Evolutionary conservation across 495 filamentous ascomycete species (phyloP), one percentile per base, ranked within the genome.

Genomic region (Aspergillus olivimuriae): DNA sequence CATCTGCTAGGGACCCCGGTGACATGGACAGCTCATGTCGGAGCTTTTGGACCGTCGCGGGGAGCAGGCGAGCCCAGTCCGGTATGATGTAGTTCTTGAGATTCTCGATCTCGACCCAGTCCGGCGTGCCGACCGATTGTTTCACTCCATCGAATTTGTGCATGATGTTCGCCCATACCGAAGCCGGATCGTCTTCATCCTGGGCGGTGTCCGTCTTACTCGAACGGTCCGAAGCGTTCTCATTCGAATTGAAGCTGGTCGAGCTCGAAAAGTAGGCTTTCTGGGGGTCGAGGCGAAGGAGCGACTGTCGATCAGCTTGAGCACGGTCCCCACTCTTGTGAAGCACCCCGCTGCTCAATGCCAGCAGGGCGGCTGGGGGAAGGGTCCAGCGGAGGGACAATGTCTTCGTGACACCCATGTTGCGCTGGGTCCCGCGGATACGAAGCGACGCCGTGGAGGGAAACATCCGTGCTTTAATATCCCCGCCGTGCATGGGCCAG

Each of bases 21-120:
- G 80, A 75, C 76, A 91, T 81, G 16, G 84, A 89, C 10, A 96
- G 74, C 68, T 98, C 91, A 17, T 78, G 75, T 51, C 95, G 89
- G 2, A 98, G 77, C 60, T 95, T 95, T 39, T 78, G 75, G 11
- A 90, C 68, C 43, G 84, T 89, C 19, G 68, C 84, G 3, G 91
- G 90, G 5, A 98, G 65, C 14, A 75, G 60, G 35, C 77, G 78
- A 15, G 82, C 78, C 92, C 92, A 98, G 4, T 86, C 81, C 2
- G 91, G 91, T 17, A 89, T 52, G 22, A 95, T 78, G 16, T 75
- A 69, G 57, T 80, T 80, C 23, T 79, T 77, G 33, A 94, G 73
- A 40, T 69, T 81, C 46, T 83, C 80, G 20, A 94, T 46, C 4
- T 74, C 70, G 20, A 70, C 58, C 76, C 80, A 82, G 39, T 84